Conservation (phyloP, 1,139 yeast genomes). For the Hansenula sp. region DNA sequence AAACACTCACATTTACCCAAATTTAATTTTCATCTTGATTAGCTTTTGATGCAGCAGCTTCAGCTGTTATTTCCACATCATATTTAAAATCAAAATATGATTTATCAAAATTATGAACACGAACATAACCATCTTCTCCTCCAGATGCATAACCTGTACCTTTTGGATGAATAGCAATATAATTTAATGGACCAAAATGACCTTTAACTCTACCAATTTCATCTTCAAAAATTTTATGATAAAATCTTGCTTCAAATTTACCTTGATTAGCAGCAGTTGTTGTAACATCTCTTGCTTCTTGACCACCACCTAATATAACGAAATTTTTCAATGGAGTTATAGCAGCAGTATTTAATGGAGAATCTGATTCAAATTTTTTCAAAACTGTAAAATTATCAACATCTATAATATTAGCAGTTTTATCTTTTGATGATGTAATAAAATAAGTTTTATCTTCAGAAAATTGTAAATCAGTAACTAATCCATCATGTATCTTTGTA, state of each 20-base stretch:
- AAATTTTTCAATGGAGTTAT: constrained; percentile 90
- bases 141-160: constrained; percentile 94
- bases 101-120: constrained; percentile 92
- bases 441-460: constrained; percentile 85
- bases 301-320: constrained; percentile 97
- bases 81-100: constrained; percentile 88
- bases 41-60: constrained; percentile 25
- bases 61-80: constrained; percentile 84
- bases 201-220: constrained; percentile 97
- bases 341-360: constrained; percentile 94
- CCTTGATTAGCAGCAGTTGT: constrained; percentile 94
- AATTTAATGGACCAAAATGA: constrained; percentile 97
- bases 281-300: constrained; percentile 97
- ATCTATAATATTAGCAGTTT: constrained; percentile 76
- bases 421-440: constrained; percentile 91
- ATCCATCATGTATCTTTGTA: constrained; percentile 67
- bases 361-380: constrained; percentile 81
- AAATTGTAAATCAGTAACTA: constrained; percentile 85
- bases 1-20: neutral
- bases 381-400: constrained; percentile 69
- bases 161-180: constrained; percentile 90
- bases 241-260: constrained; percentile 94
- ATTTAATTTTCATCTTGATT: neutral
- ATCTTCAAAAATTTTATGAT: constrained; percentile 91
- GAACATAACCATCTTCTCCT: constrained; percentile 96